Percentiles rank a stretch among this genome's conserved stretches.
These are phyloP conservation scores for Candida sonorensis DNA, from an alignment of 805 yeast species.

Conservation along the genomic window DNA sequence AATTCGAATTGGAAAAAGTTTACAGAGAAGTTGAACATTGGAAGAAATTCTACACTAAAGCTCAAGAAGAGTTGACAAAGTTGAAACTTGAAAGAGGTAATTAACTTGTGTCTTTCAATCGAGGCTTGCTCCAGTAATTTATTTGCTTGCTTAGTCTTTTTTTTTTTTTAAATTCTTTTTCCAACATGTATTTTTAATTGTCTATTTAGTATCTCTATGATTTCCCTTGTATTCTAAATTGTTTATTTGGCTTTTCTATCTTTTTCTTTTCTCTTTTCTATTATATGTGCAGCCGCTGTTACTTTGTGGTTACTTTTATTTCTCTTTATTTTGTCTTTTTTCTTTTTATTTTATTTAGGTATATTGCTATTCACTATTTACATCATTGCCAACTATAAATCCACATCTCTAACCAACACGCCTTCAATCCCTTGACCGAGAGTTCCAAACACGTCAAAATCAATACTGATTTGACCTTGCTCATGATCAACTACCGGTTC, in stretches of 20 bases:
- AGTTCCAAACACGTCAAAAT: conserved; percentile 47
- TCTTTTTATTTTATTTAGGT: no score
- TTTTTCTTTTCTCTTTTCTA: no score
- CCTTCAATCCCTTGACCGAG: conserved; percentile 65
- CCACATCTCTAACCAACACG: conserved; percentile 51
- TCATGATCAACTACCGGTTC: conserved; percentile 13
- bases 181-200: conserved; percentile 1
- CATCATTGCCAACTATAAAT: no score
- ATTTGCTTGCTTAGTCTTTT: no score
- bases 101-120: not conserved
- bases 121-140: no score
- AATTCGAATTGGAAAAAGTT: conserved; percentile 82
- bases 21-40: conserved; percentile 86
- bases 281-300: no score
- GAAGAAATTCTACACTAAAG: conserved; percentile 41
- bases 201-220: not conserved
- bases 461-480: conserved; percentile 23
- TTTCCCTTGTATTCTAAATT: not conserved
- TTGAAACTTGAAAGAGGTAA: conserved; percentile 8
- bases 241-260: no score
- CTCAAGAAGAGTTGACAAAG: conserved; percentile 10
- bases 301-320: no score
- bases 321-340: no score
- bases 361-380: no score
- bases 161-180: no score